Conservation (phyloP, 257 asterid genomes). For the Salvia splendens region DNA sequence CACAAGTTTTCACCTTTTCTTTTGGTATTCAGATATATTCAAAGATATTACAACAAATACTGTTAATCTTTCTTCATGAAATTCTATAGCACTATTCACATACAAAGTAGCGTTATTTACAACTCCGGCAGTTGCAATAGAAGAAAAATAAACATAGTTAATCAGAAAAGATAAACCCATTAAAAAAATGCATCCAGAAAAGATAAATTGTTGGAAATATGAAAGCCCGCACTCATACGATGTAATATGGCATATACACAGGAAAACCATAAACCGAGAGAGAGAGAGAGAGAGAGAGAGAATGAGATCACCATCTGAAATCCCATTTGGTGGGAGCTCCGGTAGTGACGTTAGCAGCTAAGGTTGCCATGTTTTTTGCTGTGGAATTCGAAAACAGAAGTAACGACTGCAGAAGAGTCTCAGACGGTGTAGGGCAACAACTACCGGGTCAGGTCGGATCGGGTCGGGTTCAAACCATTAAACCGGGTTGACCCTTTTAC, state of each 20-base stretch:
- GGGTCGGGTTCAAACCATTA: too few relatives aligned
- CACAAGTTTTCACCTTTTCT: too few relatives aligned
- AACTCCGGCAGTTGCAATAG: neutral
- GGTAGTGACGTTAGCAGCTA: conserved; percentile 29
- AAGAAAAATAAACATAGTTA: neutral
- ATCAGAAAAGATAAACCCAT: neutral
- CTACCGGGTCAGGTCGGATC: too few relatives aligned
- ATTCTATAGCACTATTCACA: too few relatives aligned
- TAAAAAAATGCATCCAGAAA: neutral
- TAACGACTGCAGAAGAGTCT: too few relatives aligned
- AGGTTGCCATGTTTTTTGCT: conserved; percentile 32
- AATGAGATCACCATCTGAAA: conserved; percentile 50
- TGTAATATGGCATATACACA: too few relatives aligned
- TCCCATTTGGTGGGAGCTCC: conserved; percentile 57
- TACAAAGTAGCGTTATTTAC: too few relatives aligned
- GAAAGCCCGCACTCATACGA: too few relatives aligned
- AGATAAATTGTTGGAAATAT: neutral
- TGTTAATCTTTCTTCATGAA: neutral
- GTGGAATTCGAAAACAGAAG: conserved; percentile 17
- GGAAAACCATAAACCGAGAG: neutral
- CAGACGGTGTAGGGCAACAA: too few relatives aligned
- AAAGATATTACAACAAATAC: neutral
- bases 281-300: neutral
- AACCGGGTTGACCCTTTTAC: too few relatives aligned
- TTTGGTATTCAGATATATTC: neutral